Evolutionary conservation across 352 stramenopile genomes (phyloP).

Genomic region (Phytophthora agathidicida): DNA sequence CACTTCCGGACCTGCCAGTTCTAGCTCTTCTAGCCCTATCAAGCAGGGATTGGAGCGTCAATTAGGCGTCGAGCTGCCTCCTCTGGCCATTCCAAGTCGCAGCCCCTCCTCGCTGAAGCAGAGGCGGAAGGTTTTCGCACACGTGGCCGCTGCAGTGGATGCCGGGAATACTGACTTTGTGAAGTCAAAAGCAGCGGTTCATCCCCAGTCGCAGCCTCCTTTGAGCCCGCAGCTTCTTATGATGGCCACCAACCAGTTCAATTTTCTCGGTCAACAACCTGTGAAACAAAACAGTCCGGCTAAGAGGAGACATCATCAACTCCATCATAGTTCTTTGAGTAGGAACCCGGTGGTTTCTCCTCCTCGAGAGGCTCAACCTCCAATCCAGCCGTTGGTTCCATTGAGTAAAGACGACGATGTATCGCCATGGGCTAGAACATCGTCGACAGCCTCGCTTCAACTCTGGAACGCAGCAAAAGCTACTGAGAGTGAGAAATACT

Average conservation of each 20-base stretch:
- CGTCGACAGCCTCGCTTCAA: constrained; percentile 18
- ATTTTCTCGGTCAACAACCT: constrained; percentile 31
- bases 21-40: constrained; percentile 5
- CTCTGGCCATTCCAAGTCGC: constrained; percentile 28
- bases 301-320: constrained; percentile 22
- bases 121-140: constrained; percentile 52
- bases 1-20: background rate
- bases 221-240: constrained; percentile 36
- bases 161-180: constrained; percentile 8
- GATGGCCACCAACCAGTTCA: constrained; percentile 52
- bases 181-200: constrained; percentile 9
- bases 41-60: constrained; percentile 50
- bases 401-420: constrained; percentile 14
- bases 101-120: constrained; percentile 51
- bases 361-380: constrained; percentile 9
- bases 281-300: constrained; percentile 19
- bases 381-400: constrained; percentile 10
- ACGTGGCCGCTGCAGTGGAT: constrained; percentile 36
- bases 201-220: constrained; percentile 4
- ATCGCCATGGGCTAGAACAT: constrained; percentile 13
- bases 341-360: constrained; percentile 1
- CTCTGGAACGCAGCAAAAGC: constrained; percentile 5
- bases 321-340: constrained; percentile 12
- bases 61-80: constrained; percentile 63
- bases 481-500: too few species aligned